Conservation (phyloP, 805 yeast species). For the Wickerhamiella sergipiensis region DNA sequence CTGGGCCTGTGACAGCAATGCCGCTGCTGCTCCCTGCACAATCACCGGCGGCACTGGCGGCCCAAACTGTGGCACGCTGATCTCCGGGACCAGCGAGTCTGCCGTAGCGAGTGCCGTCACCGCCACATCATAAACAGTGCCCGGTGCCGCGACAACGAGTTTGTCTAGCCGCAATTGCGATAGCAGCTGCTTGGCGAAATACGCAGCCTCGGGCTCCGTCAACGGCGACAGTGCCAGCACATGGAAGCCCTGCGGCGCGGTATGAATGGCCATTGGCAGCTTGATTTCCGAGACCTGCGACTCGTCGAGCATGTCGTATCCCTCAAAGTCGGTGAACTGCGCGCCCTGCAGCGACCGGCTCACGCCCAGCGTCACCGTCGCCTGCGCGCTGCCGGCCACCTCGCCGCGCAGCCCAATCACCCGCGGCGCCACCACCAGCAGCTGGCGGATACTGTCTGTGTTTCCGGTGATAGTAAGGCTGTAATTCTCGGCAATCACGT, state of each 20-base stretch:
- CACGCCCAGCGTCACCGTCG: neutral
- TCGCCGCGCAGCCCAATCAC: neutral
- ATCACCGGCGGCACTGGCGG: conserved; percentile 20
- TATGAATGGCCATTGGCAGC: neutral
- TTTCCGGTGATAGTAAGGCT: neutral
- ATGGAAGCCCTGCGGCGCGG: conserved; percentile 2
- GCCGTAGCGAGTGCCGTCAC: conserved; percentile 2
- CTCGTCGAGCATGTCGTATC: conserved; percentile 2
- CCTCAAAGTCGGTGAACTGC: conserved; percentile 1
- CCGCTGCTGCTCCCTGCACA: conserved; percentile 23
- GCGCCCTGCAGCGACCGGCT: neutral
- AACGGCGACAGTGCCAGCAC: conserved; percentile 9
- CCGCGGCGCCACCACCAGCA: conserved; percentile 13
- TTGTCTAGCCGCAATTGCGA: neutral
- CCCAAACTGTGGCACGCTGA: conserved; percentile 5
- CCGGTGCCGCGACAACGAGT: conserved; percentile 13
- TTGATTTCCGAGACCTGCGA: neutral
- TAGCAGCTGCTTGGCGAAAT: conserved; percentile 8
- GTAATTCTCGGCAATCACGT: neutral
- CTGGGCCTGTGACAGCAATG: conserved; percentile 20
- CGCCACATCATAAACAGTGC: conserved; percentile 10
- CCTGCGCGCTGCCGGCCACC: neutral
- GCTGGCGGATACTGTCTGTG: neutral
- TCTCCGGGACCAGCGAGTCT: neutral
- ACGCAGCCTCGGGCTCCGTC: conserved; percentile 10